These are phyloP conservation scores for Malus asiatica DNA, from an alignment of 306 rosid genomes.

Conservation along the genomic window DNA sequence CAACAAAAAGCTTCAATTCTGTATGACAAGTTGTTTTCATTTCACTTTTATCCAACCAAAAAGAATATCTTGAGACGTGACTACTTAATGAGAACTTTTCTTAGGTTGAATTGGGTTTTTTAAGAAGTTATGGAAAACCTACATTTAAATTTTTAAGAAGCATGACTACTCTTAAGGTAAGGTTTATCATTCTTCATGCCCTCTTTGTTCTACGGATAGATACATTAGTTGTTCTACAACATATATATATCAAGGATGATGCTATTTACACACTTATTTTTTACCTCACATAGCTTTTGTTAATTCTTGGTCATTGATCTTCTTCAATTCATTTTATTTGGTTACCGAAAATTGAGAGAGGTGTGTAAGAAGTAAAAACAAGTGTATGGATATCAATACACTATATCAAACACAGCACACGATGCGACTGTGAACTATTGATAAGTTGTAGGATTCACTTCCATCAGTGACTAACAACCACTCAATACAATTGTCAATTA, in stretches of 20 bases:
- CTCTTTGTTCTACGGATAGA: too few relatives aligned
- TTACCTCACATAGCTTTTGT: too few relatives aligned
- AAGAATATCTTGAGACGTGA: not conserved
- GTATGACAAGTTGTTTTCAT: not conserved
- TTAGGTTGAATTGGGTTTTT: not conserved
- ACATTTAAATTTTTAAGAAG: not conserved
- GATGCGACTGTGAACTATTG: not conserved
- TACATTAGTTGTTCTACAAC: too few relatives aligned
- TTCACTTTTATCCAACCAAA: not conserved
- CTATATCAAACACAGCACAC: too few relatives aligned
- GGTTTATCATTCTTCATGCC: too few relatives aligned
- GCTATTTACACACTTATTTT: too few relatives aligned
- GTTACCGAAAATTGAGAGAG: accelerated
- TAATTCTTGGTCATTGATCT: too few relatives aligned
- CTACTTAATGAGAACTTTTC: not conserved
- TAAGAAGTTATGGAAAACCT: not conserved
- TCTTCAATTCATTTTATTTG: too few relatives aligned
- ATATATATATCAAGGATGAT: too few relatives aligned
- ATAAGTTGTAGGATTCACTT: not conserved
- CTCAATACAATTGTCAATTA: not conserved
- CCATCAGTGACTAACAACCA: too few relatives aligned
- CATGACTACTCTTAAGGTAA: not conserved
- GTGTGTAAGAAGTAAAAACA: too few relatives aligned
- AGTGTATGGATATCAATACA: too few relatives aligned
- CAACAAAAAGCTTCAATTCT: not conserved